phyloP scores from a whole-genome alignment of 345 rosid species.

The Hibiscus tridactylites region DNA sequence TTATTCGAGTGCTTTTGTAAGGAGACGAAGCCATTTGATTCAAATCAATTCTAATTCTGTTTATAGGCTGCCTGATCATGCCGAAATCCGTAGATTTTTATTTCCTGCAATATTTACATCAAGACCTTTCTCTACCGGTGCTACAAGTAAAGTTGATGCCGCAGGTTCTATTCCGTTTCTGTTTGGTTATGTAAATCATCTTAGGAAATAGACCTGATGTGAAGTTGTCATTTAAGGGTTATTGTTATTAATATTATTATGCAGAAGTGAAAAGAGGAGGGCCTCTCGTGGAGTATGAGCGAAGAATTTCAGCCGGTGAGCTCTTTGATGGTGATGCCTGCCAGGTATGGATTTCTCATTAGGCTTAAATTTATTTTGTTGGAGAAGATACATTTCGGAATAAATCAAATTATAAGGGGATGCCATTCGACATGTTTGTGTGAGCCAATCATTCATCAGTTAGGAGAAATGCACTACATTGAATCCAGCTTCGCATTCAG shows the following conservation, averaged over 20 bases:
- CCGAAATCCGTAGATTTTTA: conserved; percentile 14
- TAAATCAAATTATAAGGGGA: no score
- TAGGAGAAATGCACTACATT: not conserved
- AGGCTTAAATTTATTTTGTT: not conserved
- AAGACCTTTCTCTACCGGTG: conserved; percentile 44
- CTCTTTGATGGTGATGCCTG: conserved; percentile 81
- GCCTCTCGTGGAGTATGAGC: conserved; percentile 82
- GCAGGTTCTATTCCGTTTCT: conserved; percentile 29
- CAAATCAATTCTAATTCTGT: conserved; percentile 12
- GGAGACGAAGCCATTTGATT: conserved; percentile 19
- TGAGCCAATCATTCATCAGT: not conserved
- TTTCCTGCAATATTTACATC: conserved; percentile 17
- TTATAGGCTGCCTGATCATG: conserved; percentile 11
- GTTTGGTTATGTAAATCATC: not conserved
- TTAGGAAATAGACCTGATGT: not conserved
- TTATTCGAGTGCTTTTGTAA: conserved; percentile 20
- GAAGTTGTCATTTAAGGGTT: not conserved
- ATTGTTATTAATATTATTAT: not conserved
- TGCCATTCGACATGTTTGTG: not conserved
- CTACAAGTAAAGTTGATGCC: conserved; percentile 26
- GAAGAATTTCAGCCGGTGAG: conserved; percentile 68
- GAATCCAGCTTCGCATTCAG: not conserved
- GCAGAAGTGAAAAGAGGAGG: conserved; percentile 58
- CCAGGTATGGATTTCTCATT: conserved; percentile 46
- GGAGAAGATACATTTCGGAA: no score